Conservation (phyloP, 176 grass and related monocot species). For the Triticum monococcum region DNA sequence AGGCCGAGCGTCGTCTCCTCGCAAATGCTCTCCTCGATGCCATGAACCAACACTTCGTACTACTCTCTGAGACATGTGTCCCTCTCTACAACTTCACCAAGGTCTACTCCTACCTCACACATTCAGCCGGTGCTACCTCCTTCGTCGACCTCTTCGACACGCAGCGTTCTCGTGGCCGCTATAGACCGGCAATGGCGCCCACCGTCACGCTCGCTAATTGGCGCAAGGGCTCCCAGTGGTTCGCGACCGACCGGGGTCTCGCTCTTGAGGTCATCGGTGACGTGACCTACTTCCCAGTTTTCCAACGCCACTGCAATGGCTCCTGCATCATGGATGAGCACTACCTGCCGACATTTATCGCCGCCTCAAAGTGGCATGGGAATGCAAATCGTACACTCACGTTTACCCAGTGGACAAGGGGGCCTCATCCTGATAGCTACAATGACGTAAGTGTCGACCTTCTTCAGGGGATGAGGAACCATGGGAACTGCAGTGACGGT, state of each 20-base stretch:
- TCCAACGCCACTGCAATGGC: not conserved
- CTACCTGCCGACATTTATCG: not conserved
- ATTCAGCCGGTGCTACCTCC: not conserved
- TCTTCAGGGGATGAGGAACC: not conserved
- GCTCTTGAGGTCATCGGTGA: slow-evolving; percentile 27
- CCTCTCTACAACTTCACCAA: slow-evolving; percentile 39
- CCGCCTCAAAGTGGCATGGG: not conserved
- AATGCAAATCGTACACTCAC: not conserved
- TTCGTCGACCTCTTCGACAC: slow-evolving; percentile 30
- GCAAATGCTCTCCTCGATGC: slow-evolving; percentile 60
- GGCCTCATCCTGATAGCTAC: not conserved
- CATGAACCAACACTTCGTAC: slow-evolving; percentile 48
- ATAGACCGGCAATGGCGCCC: not conserved
- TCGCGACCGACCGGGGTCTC: slow-evolving; percentile 35
- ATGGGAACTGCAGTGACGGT: not conserved
- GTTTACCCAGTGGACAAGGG: not conserved
- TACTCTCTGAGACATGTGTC: slow-evolving; percentile 55
- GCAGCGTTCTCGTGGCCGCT: slow-evolving; percentile 26
- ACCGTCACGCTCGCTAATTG: not conserved
- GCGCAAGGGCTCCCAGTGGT: slow-evolving; percentile 65
- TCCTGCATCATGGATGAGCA: not conserved
- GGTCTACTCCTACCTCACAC: slow-evolving; percentile 29
- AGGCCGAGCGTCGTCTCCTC: slow-evolving; percentile 48
- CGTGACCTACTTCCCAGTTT: slow-evolving; percentile 39
- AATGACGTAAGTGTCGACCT: not conserved